Base-by-base conservation (phyloP, 2,329 filamentous ascomycete species). In the Alternaria hordeiaustralica region DNA sequence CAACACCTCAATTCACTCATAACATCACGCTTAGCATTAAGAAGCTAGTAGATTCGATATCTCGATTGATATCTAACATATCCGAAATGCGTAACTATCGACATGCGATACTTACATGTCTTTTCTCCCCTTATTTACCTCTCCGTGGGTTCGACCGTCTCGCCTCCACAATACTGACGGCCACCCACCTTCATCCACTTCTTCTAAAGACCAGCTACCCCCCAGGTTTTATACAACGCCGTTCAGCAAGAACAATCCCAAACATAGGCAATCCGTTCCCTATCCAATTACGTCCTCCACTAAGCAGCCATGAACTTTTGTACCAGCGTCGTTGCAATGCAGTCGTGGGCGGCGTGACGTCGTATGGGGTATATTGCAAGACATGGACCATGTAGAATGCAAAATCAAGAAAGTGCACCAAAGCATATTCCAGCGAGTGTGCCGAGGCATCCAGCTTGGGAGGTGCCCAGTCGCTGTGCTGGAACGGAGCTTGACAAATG, bases 341-440 rank as follows among this genome's bases (percentile, higher is more conserved):
- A 69, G 50, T 73, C 71, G 66, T 73, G 57, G 69, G 63, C 66
- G 58, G 66, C 71, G 64, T 75, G 64, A 71, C 62, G 61, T 74
- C 69, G 63, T 75, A 56, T 65, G 65, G 64, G 71, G 71, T 70
- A 71, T 75, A 72, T 72, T 58, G 67, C 69, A 61, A 61, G 28
- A 60, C 55, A 58, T 36, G 33, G 54, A 61, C 53, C 50, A 63
- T 59, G 46, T 61, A 61, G 51, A 57, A 61, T 50, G 26, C 44
- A 36, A 60, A 63, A 47, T 28, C n/a, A 23, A 23, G 25, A 21
- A 36, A 53, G 4, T 15, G 33, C 58, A 33, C 20, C 44, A 58
- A 53, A 51, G 58, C 45, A 28, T 23, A 36, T 61, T 53, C 61
- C 61, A 65, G 57, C 55, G 23, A 65, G 25, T 12, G 60, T 60